Evolutionary conservation across 495 filamentous ascomycete genomes (phyloP).

Genomic region (Penicillium angulare): DNA sequence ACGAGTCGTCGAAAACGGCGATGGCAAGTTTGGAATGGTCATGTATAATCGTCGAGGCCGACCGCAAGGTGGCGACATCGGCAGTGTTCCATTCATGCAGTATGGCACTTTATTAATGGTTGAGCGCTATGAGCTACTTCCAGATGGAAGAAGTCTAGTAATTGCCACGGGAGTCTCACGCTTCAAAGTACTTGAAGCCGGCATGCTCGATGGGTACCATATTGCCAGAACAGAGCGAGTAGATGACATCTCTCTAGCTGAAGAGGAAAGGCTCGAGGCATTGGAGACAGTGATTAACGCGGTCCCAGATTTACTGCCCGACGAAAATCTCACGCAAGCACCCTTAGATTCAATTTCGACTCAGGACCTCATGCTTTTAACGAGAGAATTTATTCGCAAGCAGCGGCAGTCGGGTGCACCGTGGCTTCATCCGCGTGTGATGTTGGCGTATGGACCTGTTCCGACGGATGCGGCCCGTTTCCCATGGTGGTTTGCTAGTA

Average conservation of each 20-base stretch:
- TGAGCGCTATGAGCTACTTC: slow-evolving; percentile 64
- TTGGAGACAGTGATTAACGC: slow-evolving; percentile 47
- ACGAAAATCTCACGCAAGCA: slow-evolving; percentile 13
- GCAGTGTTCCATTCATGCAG: slow-evolving; percentile 59
- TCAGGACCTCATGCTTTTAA: slow-evolving; percentile 59
- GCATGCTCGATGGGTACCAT: slow-evolving; percentile 70
- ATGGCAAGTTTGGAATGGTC: slow-evolving; percentile 81
- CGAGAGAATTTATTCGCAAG: slow-evolving; percentile 62
- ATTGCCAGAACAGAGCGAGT: slow-evolving; percentile 71
- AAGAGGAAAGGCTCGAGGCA: slow-evolving; percentile 75
- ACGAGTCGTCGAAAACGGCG: slow-evolving; percentile 65
- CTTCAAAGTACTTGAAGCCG: slow-evolving; percentile 66
- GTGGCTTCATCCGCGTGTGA: slow-evolving; percentile 70
- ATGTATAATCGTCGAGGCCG: slow-evolving; percentile 59
- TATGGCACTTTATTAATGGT: slow-evolving; percentile 79
- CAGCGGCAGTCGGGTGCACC: slow-evolving; percentile 64
- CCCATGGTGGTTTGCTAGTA: slow-evolving; percentile 87
- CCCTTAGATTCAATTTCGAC: slow-evolving; percentile 66
- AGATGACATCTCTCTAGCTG: slow-evolving; percentile 74
- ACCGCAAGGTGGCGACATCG: slow-evolving; percentile 55
- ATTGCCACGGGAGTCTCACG: slow-evolving; percentile 72
- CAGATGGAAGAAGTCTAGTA: slow-evolving; percentile 78
- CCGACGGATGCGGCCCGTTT: slow-evolving; percentile 74
- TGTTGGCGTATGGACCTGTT: slow-evolving; percentile 72
- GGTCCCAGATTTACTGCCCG: slow-evolving; percentile 13